Conservation (phyloP, 2,329 filamentous ascomycete genomes). For the Coniochaeta prunicola region DNA sequence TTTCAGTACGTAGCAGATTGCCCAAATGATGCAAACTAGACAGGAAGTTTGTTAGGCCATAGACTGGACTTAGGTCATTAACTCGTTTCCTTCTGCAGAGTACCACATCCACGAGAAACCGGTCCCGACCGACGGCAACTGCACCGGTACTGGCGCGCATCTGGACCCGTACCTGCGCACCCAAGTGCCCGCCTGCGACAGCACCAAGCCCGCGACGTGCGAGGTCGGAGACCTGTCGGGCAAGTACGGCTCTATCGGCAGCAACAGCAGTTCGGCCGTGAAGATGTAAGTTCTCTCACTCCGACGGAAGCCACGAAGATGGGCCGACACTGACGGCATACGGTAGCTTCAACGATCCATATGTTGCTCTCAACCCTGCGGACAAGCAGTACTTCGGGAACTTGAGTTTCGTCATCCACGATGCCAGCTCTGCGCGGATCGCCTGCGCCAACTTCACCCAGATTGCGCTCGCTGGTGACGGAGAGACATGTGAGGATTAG, state of each 20-base stretch:
- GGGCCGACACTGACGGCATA: neutral
- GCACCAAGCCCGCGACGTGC: constrained; percentile 40
- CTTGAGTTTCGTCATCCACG: constrained; percentile 35
- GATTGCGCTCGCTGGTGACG: constrained; percentile 1
- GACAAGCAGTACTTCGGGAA: constrained; percentile 38
- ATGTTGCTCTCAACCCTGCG: constrained; percentile 28
- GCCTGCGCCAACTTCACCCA: constrained; percentile 32
- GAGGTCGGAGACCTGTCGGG: constrained; percentile 54
- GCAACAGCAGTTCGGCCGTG: constrained; percentile 16
- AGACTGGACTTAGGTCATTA: no score
- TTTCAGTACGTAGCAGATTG: constrained; percentile 10
- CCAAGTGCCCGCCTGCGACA: constrained; percentile 40
- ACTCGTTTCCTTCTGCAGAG: constrained; percentile 19
- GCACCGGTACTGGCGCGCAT: constrained; percentile 44
- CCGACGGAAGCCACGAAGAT: neutral
- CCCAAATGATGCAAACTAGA: no score
- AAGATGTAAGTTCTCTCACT: constrained; percentile 10
- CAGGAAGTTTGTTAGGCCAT: no score
- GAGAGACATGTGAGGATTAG: neutral
- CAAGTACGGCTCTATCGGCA: constrained; percentile 45
- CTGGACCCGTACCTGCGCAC: constrained; percentile 49
- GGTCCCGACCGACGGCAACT: constrained; percentile 46
- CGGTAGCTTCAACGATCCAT: constrained; percentile 31
- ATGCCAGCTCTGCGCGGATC: constrained; percentile 29
- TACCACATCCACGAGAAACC: constrained; percentile 52